Evolutionary conservation across 805 yeast species (phyloP).

Genomic region (Priceomyces melissophilus): DNA sequence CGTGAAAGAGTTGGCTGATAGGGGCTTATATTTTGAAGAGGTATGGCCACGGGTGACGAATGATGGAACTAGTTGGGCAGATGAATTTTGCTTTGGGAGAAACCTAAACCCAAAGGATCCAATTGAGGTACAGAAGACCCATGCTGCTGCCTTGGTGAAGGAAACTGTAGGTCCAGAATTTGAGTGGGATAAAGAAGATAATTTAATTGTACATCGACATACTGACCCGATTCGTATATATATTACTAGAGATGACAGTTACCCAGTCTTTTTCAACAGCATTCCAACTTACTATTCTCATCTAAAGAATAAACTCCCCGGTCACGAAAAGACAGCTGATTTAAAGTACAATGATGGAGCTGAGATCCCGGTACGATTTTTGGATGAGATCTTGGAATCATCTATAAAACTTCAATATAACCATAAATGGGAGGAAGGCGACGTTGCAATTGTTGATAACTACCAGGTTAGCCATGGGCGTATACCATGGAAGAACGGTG

Average conservation of each 20-base stretch:
- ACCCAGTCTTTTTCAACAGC: conserved; percentile 10
- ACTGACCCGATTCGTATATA: conserved; percentile 14
- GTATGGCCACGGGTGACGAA: conserved; percentile 17
- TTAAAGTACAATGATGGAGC: conserved; percentile 2
- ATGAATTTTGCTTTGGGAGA: conserved; percentile 27
- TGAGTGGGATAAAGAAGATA: conserved; percentile 21
- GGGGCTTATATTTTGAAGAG: conserved; percentile 24
- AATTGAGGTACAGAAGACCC: conserved; percentile 17
- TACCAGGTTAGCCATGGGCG: conserved; percentile 34
- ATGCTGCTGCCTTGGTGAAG: conserved; percentile 20
- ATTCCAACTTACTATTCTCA: conserved; percentile 8
- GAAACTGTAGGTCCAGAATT: conserved; percentile 20
- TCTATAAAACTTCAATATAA: conserved; percentile 16
- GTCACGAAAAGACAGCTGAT: conserved; percentile 3
- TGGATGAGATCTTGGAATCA: conserved; percentile 8
- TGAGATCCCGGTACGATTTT: neutral
- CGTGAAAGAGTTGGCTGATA: conserved; percentile 14
- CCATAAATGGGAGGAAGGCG: conserved; percentile 31
- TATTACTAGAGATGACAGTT: conserved; percentile 2
- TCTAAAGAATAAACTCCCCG: neutral
- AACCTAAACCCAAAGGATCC: conserved; percentile 19
- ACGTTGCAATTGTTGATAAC: conserved; percentile 31
- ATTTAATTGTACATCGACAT: conserved; percentile 24
- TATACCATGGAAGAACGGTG: conserved; percentile 23
- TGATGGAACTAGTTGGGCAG: conserved; percentile 21